Conservation (phyloP, 164 flowering plant genomes). For the Akebia trifoliata region DNA sequence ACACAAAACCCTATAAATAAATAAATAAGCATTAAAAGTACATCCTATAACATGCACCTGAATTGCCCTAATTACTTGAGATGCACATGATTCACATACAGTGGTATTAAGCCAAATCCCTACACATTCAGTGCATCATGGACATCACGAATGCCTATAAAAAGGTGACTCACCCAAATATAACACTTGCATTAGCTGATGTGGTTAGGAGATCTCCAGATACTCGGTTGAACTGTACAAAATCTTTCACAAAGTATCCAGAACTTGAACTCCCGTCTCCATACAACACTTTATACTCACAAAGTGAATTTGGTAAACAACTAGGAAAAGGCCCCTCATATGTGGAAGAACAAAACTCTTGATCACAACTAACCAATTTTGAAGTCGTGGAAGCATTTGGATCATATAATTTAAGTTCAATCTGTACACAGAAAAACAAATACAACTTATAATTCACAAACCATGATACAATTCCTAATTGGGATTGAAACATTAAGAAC, state of each 20-base stretch:
- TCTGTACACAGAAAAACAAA: constrained; percentile 31
- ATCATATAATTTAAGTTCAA: constrained; percentile 66
- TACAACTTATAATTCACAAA: not conserved
- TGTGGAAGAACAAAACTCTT: constrained; percentile 42
- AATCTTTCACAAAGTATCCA: constrained; percentile 80
- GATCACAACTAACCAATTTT: constrained; percentile 54
- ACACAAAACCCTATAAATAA: too few relatives aligned
- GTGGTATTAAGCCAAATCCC: too few relatives aligned
- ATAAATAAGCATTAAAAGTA: too few relatives aligned
- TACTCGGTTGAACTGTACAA: constrained; percentile 37
- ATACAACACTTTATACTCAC: constrained; percentile 62
- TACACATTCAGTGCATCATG: too few relatives aligned
- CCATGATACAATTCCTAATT: too few relatives aligned
- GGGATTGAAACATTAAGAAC: too few relatives aligned
- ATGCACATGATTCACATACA: too few relatives aligned
- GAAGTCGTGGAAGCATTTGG: constrained; percentile 51
- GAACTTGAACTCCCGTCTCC: constrained; percentile 92
- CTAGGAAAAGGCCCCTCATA: constrained; percentile 23
- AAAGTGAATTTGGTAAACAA: constrained; percentile 43
- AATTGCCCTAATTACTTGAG: too few relatives aligned
- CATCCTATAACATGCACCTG: too few relatives aligned
- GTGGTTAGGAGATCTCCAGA: constrained; percentile 57
- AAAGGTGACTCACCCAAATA: constrained; percentile 74
- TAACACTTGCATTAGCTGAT: constrained; percentile 45
- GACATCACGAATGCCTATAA: too few relatives aligned